Evolutionary conservation across 768 basidiomycete species (phyloP).

Genomic region (Polyporus arcularius): DNA sequence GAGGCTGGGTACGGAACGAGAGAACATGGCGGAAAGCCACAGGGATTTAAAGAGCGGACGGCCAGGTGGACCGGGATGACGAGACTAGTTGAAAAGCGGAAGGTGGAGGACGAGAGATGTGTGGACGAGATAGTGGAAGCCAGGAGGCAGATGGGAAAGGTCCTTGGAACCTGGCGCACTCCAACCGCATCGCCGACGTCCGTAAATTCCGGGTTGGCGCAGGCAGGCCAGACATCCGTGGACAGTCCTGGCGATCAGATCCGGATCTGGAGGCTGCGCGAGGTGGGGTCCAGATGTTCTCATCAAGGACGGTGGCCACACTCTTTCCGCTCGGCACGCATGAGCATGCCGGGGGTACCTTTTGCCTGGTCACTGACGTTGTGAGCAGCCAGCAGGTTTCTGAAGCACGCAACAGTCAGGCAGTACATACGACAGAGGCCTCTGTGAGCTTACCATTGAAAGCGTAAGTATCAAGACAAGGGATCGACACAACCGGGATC

Average conservation of each 20-base stretch:
- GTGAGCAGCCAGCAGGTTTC: no score
- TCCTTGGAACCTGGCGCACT: slow-evolving; percentile 3
- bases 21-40: background rate
- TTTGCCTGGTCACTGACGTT: no score
- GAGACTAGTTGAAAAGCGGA: background rate
- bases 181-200: slow-evolving; percentile 7
- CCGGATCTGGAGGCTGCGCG: slow-evolving; percentile 2
- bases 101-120: slow-evolving; percentile 3
- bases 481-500: no score
- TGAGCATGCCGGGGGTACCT: background rate
- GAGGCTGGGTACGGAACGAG: background rate
- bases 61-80: background rate
- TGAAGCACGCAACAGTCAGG: no score
- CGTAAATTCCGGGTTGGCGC: background rate
- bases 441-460: no score
- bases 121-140: slow-evolving; percentile 2
- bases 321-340: background rate
- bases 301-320: background rate
- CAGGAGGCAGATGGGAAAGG: background rate
- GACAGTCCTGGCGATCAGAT: slow-evolving; percentile 10
- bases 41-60: slow-evolving; percentile 1
- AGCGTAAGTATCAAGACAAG: no score
- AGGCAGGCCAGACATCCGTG: background rate
- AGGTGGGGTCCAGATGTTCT: background rate
- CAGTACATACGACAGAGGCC: no score